Percentiles rank a stretch among this genome's conserved stretches.
These are phyloP conservation scores for Globisporangium nodosum DNA, from an alignment of 352 stramenopile genomes.

Conservation along the genomic window DNA sequence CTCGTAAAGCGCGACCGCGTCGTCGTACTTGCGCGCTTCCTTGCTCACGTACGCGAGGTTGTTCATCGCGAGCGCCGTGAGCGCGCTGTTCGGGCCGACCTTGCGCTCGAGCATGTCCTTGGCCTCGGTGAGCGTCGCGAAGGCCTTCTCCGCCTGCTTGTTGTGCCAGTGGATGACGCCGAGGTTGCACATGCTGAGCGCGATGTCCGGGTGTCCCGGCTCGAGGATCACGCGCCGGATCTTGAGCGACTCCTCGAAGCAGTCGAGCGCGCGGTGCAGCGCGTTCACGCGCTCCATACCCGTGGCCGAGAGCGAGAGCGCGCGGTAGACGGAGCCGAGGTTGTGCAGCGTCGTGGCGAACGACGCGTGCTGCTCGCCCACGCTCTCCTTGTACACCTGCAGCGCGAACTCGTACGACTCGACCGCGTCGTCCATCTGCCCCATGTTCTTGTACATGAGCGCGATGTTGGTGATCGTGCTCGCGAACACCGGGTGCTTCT, in stretches of 20 bases:
- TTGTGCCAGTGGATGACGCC: conserved; percentile 80
- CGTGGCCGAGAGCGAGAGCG: conserved; percentile 41
- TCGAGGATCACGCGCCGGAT: conserved; percentile 67
- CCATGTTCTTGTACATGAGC: conserved; percentile 86
- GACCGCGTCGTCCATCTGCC: conserved; percentile 66
- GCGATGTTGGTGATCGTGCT: conserved; percentile 85
- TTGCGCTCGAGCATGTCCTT: conserved; percentile 55
- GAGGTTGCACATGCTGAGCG: conserved; percentile 77
- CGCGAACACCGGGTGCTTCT: conserved; percentile 73
- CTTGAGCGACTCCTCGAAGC: conserved; percentile 76
- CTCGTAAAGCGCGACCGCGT: conserved; percentile 63
- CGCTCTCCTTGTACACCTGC: conserved; percentile 73
- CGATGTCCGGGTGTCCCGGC: conserved; percentile 69
- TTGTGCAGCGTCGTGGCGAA: conserved; percentile 84
- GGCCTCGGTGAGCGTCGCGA: conserved; percentile 52
- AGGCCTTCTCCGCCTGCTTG: conserved; percentile 68
- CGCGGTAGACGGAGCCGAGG: conserved; percentile 67
- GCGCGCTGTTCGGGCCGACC: conserved; percentile 41
- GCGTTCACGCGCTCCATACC: conserved; percentile 68
- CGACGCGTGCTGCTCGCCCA: conserved; percentile 77
- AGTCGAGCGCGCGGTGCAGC: conserved; percentile 65
- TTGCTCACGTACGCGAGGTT: conserved; percentile 81
- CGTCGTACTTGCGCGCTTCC: conserved; percentile 59
- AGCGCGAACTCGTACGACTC: conserved; percentile 79
- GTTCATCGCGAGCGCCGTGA: conserved; percentile 80